Evolutionary conservation across 2,329 filamentous ascomycete genomes (phyloP).

Genomic region (Chrysoporthe deuterocubensis): DNA sequence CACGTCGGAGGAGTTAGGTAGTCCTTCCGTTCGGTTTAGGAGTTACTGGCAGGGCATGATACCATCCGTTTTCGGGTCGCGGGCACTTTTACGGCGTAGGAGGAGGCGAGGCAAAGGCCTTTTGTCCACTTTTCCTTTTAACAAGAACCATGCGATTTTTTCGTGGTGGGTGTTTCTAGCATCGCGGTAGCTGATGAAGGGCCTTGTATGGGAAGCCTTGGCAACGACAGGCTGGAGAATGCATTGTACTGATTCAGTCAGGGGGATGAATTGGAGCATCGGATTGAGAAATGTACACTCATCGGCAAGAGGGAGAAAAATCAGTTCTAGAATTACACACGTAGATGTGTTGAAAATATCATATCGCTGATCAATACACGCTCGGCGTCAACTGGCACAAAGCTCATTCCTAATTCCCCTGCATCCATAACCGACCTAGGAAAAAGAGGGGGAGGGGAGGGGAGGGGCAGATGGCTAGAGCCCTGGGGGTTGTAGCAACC

Average conservation of each 20-base stretch:
- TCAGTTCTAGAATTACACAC: not conserved
- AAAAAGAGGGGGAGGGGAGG: conserved; percentile 11
- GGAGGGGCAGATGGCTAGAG: conserved; percentile 12
- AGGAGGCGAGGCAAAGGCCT: not conserved
- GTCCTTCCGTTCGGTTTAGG: conserved; percentile 18
- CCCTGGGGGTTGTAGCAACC: not conserved
- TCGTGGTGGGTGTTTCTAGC: conserved; percentile 1
- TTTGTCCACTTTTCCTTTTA: not conserved
- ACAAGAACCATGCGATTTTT: conserved; percentile 3
- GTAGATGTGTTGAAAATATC: not conserved
- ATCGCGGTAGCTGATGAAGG: not conserved
- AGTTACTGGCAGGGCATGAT: conserved; percentile 17
- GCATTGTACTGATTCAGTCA: not conserved
- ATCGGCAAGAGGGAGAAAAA: not conserved
- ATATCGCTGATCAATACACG: not conserved
- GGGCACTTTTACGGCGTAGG: conserved; percentile 9
- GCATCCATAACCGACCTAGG: conserved; percentile 1
- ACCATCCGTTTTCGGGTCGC: conserved; percentile 11
- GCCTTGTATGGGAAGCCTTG: not conserved
- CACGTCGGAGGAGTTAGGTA: conserved; percentile 21
- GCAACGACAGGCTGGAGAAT: not conserved
- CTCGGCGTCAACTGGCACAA: not conserved
- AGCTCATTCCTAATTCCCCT: not conserved
- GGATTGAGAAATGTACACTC: not conserved
- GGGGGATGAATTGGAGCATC: not conserved